Evolutionary conservation across 176 grass and related monocot genomes (phyloP), one percentile per base, ranked within the genome.

Genomic region (Ananas comosus): DNA sequence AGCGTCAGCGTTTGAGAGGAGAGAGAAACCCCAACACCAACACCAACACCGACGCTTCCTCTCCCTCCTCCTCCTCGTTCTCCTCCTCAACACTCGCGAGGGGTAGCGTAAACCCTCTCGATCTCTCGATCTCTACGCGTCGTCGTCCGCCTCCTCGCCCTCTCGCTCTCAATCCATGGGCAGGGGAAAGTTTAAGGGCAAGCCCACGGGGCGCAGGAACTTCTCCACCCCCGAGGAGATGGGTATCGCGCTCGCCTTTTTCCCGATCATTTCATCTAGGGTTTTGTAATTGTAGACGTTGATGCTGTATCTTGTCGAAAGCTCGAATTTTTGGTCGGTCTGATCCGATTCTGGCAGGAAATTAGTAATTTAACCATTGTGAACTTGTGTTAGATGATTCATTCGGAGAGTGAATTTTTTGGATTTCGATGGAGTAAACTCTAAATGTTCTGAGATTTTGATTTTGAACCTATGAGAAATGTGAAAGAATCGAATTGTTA

Each of bases 131-230:
- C 33, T 42, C 33, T 42, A 42, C 33, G 33, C 33, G 0, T 42
- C 33, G 33, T 42, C 33, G 4, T 42, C 33, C 67, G 24, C 81
- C 76, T 12, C 25, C n/a, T 65, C 64, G 61, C 51, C 29, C 58
- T 25, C 17, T 67, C 67, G 33, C 68, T 42, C 24, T 10, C 53
- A 70, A 42, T 42, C 33, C 78, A 96, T 96, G 92, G 88, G 80
- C 12, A 86, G 81, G 66, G 92, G 83, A n/a, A 96, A 86, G 83
- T 91, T 88, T 74, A 96, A 96, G 85, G 86, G 79, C 51, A 96
- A 96, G 86, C 92, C 88, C 27, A 96, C 88, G 28, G 88, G 92
- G 51, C 24, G 75, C 68, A 75, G 92, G 27, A 87, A 78, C 77
- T 96, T 96, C 85, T 96, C 92, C 78, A 72, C 64, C 19, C 69